Evolutionary conservation across 2,329 filamentous ascomycete genomes (phyloP).

Genomic region (Ilyonectria sp.): DNA sequence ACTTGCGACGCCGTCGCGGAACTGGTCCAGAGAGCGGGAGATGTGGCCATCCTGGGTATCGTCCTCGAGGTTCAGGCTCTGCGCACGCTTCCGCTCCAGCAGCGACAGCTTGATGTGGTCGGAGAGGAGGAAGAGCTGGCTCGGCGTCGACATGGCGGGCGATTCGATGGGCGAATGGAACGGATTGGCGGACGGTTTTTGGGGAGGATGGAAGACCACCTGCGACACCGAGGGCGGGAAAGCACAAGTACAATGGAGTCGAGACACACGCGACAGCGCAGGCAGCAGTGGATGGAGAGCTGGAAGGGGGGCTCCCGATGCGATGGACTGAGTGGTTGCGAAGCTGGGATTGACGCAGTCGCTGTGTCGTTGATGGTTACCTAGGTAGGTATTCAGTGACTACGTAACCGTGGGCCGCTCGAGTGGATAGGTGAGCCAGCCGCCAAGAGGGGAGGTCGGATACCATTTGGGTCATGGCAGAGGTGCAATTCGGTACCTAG

Average conservation of each 20-base stretch:
- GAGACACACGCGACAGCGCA: constrained; percentile 1
- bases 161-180: background rate
- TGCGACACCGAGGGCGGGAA: background rate
- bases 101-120: constrained; percentile 98
- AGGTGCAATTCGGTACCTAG: background rate
- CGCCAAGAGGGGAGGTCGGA: background rate
- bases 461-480: no score
- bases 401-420: background rate
- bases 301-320: background rate
- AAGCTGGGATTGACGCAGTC: constrained; percentile 3
- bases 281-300: constrained; percentile 3
- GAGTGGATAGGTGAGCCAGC: background rate
- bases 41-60: constrained; percentile 92
- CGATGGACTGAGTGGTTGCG: background rate
- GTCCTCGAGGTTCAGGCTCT: constrained; percentile 83
- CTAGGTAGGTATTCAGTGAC: background rate
- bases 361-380: background rate
- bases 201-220: constrained; percentile 1
- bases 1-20: constrained; percentile 83
- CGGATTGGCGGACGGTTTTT: background rate
- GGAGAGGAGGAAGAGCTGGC: constrained; percentile 91
- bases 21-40: constrained; percentile 87
- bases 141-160: constrained; percentile 63
- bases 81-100: constrained; percentile 89
- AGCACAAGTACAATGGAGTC: background rate